phyloP scores from a whole-genome alignment of 2,329 filamentous ascomycete species.

The Cytospora mali region DNA sequence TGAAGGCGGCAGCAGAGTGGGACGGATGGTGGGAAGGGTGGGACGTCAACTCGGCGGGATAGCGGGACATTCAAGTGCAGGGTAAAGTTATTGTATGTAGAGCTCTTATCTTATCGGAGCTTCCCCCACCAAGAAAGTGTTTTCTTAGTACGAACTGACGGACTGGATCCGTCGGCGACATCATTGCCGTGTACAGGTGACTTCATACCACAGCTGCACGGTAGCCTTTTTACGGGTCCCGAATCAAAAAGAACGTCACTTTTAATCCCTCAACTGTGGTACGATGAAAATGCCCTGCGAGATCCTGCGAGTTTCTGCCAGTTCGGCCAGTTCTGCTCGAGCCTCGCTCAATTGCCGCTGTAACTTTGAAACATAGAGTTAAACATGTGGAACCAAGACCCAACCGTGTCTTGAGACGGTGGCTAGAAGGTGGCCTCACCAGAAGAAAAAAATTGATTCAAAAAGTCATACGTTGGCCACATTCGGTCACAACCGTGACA shows the following conservation, averaged over 20 bases:
- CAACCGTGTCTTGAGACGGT: slow-evolving; percentile 19
- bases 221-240: slow-evolving; percentile 2
- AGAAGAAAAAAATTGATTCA: slow-evolving; percentile 2
- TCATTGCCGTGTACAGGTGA: slow-evolving; percentile 8
- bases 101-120: slow-evolving; percentile 29
- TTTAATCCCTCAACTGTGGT: slow-evolving; percentile 24
- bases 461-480: slow-evolving; percentile 20
- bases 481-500: not conserved
- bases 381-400: slow-evolving; percentile 15
- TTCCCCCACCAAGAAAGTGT: slow-evolving; percentile 9
- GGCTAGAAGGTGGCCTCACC: slow-evolving; percentile 9
- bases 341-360: slow-evolving; percentile 25
- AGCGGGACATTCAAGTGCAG: not conserved
- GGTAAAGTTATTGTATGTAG: not conserved
- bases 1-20: not conserved
- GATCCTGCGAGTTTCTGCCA: too few species aligned
- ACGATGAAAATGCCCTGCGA: not conserved
- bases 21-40: not conserved
- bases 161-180: not conserved
- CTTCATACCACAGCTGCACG: slow-evolving; percentile 16
- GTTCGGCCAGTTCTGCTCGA: not conserved
- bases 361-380: slow-evolving; percentile 4
- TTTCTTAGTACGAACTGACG: not conserved
- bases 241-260: slow-evolving; percentile 12
- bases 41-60: slow-evolving; percentile 11